phyloP scores from a whole-genome alignment of 140 eudicot species.

The Anethum foeniculum region DNA sequence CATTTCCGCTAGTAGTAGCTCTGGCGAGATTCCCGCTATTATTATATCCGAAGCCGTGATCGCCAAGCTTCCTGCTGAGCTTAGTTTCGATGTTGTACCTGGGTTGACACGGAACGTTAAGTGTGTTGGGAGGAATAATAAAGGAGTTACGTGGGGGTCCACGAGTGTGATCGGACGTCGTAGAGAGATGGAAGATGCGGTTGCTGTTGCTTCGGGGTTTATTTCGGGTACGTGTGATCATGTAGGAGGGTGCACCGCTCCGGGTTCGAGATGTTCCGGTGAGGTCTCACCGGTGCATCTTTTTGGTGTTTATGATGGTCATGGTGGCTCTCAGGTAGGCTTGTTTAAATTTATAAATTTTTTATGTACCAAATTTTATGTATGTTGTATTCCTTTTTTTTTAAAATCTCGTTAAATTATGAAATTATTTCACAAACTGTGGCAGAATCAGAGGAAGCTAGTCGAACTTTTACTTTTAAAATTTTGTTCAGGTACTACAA shows the following conservation, averaged over 20 bases:
- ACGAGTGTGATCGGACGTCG: constrained; percentile 57
- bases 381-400: too few relatives aligned
- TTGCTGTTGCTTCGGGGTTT: constrained; percentile 52
- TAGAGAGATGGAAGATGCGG: constrained; percentile 84
- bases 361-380: too few relatives aligned
- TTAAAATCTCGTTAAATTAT: neutral
- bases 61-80: constrained; percentile 10
- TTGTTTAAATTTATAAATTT: neutral
- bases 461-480: neutral
- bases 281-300: constrained; percentile 57
- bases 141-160: constrained; percentile 49
- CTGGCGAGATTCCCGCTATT: constrained; percentile 39
- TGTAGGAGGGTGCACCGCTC: constrained; percentile 50
- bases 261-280: constrained; percentile 28
- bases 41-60: constrained; percentile 23
- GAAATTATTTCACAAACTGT: neutral
- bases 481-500: too few relatives aligned
- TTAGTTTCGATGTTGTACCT: neutral
- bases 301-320: constrained; percentile 82
- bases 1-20: constrained; percentile 33
- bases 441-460: neutral
- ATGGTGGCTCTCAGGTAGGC: constrained; percentile 68
- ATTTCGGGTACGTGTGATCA: constrained; percentile 40
- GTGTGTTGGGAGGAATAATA: constrained; percentile 39
- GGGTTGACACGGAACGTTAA: constrained; percentile 13